Evolutionary conservation across 768 basidiomycete species (phyloP), one percentile per base, ranked within the genome.

Genomic region (Pleurotus tuber-regium): DNA sequence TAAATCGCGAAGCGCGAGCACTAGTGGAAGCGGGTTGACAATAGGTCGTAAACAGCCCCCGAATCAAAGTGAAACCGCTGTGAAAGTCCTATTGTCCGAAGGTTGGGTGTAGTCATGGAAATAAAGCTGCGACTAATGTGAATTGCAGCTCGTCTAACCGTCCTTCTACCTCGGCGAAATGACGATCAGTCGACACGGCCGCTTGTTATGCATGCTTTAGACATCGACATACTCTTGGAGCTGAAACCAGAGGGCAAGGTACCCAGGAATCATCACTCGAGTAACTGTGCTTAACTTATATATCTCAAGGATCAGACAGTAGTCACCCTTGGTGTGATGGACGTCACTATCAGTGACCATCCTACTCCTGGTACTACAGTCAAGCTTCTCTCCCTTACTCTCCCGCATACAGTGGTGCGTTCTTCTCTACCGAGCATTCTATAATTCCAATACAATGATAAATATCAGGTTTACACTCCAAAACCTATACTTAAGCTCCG

Each of bases 161-260:
- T 88, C 18, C 60, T 73, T 35, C 61, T 89, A 14, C 82, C 84
- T 53, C 71, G 83, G 30, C 58, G 61, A 21, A 65, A 66, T 36
- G 64, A 64, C 7, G 63, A 58, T 4, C 44, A 47, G 16, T 40
- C 57, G 7, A 29, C 57, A 12, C 72, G 75, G 10, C 78, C 85
- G 1, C 75, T 95, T 41, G 76, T 83, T 36, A 54, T 89, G 24
- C 66, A 64, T 25, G 82, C 77, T 4, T 83, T 82, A 0, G 87
- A 91, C 55, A 56, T 89, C 3, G 79, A 84, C 49, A 66, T 79
- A 5, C 64, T 84, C 7, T 58, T 91, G 1, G 87, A 92, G 63
- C 60, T 87, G 8, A 86, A 85, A 59, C 78, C 84, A 0, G 80
- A 86, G 51, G 87, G 83, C 50, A 86, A 80, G 77, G 91, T 89